Evolutionary conservation across 345 rosid genomes (phyloP).

Genomic region (Cardamine occulta): DNA sequence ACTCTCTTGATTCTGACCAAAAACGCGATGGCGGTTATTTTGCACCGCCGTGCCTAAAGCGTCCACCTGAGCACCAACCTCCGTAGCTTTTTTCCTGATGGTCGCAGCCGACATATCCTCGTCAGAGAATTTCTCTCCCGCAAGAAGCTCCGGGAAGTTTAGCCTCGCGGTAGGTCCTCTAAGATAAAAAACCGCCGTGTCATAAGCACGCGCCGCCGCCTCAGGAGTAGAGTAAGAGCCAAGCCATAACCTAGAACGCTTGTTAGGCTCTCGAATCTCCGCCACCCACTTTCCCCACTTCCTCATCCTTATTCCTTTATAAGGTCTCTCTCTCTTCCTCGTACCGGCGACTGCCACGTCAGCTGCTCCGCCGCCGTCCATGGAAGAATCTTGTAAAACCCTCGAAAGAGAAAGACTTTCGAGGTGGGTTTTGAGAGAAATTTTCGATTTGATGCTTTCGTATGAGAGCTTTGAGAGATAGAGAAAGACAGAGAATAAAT

Average conservation of each 20-base stretch:
- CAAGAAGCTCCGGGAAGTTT: slow-evolving; percentile 83
- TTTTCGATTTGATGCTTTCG: slow-evolving; percentile 13
- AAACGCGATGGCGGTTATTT: slow-evolving; percentile 44
- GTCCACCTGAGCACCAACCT: slow-evolving; percentile 92
- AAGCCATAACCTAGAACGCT: slow-evolving; percentile 92
- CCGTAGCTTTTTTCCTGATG: slow-evolving; percentile 85
- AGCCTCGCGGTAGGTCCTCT: slow-evolving; percentile 95
- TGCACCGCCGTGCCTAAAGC: slow-evolving; percentile 65
- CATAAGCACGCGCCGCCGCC: slow-evolving; percentile 97
- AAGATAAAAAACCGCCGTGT: slow-evolving; percentile 89
- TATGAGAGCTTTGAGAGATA: not conserved
- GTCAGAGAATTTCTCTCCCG: slow-evolving; percentile 56
- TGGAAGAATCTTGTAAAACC: slow-evolving; percentile 4
- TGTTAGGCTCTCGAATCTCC: slow-evolving; percentile 96
- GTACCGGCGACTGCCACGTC: slow-evolving; percentile 39
- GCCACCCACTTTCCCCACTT: slow-evolving; percentile 99
- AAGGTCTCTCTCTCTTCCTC: slow-evolving; percentile 61
- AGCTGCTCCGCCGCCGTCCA: slow-evolving; percentile 52
- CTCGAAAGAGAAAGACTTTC: slow-evolving; percentile 19
- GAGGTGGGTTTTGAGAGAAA: slow-evolving; percentile 16
- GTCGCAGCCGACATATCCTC: slow-evolving; percentile 84
- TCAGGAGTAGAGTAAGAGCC: slow-evolving; percentile 93
- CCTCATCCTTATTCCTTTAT: slow-evolving; percentile 99
- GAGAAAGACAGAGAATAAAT: slow-evolving; percentile 39
- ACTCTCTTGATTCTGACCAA: slow-evolving; percentile 33